Evolutionary conservation across 208 protist species (phyloP).

Genomic region (Leishmania amazonensis): DNA sequence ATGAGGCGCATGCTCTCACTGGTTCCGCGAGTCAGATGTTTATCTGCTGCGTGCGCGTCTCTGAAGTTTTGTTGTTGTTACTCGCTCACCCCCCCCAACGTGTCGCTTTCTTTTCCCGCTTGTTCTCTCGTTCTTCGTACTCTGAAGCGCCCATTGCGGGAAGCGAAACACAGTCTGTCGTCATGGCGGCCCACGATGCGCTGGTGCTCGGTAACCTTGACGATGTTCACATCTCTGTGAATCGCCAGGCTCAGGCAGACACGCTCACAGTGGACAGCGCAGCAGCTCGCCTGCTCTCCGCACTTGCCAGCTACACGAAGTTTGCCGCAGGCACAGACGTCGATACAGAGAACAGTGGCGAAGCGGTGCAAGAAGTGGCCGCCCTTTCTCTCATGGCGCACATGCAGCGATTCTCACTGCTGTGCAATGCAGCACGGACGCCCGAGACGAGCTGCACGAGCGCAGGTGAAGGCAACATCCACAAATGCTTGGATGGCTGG

Average conservation of each 20-base stretch:
- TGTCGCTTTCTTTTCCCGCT: too few species aligned
- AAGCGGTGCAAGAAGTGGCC: not conserved
- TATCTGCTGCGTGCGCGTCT: not conserved
- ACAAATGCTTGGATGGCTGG: conserved; percentile 6
- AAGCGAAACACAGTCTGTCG: not conserved
- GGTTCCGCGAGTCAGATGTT: not conserved
- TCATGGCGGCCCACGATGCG: not conserved
- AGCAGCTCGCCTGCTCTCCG: not conserved
- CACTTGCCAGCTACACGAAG: not conserved
- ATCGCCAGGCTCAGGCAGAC: not conserved
- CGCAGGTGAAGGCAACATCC: not conserved
- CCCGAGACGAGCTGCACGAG: not conserved
- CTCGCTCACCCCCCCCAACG: not conserved
- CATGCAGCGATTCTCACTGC: conserved; percentile 8
- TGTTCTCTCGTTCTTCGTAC: not conserved
- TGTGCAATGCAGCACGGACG: not conserved
- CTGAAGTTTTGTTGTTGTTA: not conserved
- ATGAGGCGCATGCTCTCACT: not conserved
- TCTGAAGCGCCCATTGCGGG: not conserved
- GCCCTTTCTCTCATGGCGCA: conserved; percentile 1
- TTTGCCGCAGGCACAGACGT: not conserved
- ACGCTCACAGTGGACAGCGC: not conserved
- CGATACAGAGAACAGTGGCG: not conserved
- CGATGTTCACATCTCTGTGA: not conserved
- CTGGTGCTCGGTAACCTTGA: not conserved